These are phyloP conservation scores for Plenodomus biglobosus DNA, from an alignment of 2,329 filamentous ascomycete genomes.

Conservation along the genomic window DNA sequence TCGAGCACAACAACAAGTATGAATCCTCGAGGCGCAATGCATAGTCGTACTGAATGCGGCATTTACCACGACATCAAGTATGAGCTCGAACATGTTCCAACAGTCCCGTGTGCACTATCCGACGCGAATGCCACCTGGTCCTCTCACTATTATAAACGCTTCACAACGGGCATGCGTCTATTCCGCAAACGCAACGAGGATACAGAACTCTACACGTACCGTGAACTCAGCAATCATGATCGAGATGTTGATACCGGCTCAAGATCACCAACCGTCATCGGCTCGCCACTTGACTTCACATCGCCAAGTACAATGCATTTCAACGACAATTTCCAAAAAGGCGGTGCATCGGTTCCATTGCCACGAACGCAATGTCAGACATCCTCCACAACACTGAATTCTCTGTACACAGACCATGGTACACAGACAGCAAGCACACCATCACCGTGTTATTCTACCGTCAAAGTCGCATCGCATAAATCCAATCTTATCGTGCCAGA, in stretches of 20 bases:
- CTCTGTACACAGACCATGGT: not conserved
- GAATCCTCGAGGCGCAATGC: not conserved
- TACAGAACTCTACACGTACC: not conserved
- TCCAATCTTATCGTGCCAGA: not conserved
- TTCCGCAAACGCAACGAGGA: not conserved
- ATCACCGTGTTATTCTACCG: not conserved
- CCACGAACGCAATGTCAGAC: not conserved
- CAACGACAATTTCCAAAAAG: too few relatives aligned
- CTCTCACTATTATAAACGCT: not conserved
- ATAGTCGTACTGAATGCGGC: not conserved
- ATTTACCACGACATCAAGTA: not conserved
- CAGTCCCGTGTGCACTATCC: not conserved
- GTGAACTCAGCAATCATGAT: not conserved
- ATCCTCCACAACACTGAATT: not conserved
- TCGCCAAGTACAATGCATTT: too few relatives aligned
- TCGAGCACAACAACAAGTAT: not conserved
- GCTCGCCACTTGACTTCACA: too few relatives aligned
- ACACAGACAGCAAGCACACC: not conserved
- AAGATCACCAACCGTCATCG: not conserved
- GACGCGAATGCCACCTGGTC: too few relatives aligned
- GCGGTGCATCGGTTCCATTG: too few relatives aligned
- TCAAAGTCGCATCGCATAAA: not conserved
- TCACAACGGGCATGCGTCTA: not conserved
- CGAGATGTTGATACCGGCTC: not conserved
- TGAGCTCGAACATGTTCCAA: not conserved